A percentile compares a stretch with the other conserved stretches of the same genome.
Evolutionary conservation across 805 yeast genomes (phyloP).

Genomic region (Pichia nanzhaoensis): DNA sequence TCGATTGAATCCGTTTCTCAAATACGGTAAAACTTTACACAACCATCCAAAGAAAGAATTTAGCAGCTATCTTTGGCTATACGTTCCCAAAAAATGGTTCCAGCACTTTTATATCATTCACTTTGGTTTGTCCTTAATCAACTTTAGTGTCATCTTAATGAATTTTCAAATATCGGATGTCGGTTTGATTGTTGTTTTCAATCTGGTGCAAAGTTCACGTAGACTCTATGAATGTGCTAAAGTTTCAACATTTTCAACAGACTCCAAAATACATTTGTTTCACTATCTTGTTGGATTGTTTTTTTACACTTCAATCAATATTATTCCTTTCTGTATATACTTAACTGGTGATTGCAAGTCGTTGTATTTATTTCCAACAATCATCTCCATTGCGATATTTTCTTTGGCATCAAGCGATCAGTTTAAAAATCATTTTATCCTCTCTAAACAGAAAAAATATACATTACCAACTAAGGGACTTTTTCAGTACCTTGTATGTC

Average conservation of each 20-base stretch:
- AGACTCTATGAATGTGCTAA: constrained; percentile 48
- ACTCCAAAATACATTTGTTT: constrained; percentile 52
- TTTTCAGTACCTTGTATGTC: constrained; percentile 47
- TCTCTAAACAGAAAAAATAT: constrained; percentile 48
- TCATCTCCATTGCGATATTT: constrained; percentile 23
- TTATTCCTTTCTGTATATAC: constrained; percentile 22
- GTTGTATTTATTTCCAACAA: background rate
- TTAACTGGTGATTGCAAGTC: background rate
- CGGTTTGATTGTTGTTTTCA: constrained; percentile 3
- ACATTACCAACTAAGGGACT: constrained; percentile 45
- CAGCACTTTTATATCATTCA: constrained; percentile 54
- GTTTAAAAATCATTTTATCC: constrained; percentile 40
- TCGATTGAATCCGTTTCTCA: constrained; percentile 7
- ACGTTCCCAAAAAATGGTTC: constrained; percentile 58
- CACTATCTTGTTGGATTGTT: constrained; percentile 62
- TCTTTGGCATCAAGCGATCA: constrained; percentile 39
- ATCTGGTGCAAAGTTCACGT: constrained; percentile 46
- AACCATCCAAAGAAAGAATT: background rate
- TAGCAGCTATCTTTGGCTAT: background rate
- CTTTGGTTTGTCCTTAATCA: constrained; percentile 25
- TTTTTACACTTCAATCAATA: constrained; percentile 47
- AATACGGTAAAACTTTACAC: constrained; percentile 17
- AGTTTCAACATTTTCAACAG: constrained; percentile 40
- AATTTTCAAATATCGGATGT: too few species aligned
- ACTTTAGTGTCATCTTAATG: background rate